Percentiles rank a stretch among this genome's conserved stretches.
These are phyloP conservation scores for Coemansia sp. DNA, from an alignment of 192 early-diverging fungal species.

Conservation along the genomic window DNA sequence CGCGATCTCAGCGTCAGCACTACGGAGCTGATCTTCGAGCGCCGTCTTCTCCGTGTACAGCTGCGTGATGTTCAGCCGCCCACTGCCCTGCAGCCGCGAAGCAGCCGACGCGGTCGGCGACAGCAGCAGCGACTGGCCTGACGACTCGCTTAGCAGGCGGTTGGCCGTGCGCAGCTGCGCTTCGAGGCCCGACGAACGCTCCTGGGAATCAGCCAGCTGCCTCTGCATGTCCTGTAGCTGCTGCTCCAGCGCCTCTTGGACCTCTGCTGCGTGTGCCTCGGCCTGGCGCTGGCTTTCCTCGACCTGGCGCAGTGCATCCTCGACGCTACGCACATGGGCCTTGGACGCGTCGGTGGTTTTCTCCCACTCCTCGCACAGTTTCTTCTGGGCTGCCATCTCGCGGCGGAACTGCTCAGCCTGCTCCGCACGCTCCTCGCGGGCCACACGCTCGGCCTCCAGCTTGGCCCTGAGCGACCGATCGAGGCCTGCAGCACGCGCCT, in stretches of 20 bases:
- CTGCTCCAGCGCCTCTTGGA: conserved; percentile 29
- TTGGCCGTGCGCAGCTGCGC: conserved; percentile 41
- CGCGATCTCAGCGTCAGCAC: conserved; percentile 54
- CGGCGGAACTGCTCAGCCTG: conserved; percentile 64
- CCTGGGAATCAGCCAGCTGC: neutral
- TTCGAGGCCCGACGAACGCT: conserved; percentile 11
- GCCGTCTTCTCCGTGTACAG: conserved; percentile 63
- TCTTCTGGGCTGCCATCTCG: conserved; percentile 70
- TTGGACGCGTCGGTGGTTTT: conserved; percentile 60
- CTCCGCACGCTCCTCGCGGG: conserved; percentile 60
- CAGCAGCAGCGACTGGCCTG: conserved; percentile 16
- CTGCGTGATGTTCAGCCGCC: conserved; percentile 64
- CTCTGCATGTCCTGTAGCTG: conserved; percentile 56
- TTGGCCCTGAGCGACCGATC: conserved; percentile 58
- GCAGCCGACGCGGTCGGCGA: conserved; percentile 64
- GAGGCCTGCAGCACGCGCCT: conserved; percentile 38
- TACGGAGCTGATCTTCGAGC: conserved; percentile 56
- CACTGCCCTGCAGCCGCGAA: conserved; percentile 43
- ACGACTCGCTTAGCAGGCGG: conserved; percentile 23
- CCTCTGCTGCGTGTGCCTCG: conserved; percentile 44
- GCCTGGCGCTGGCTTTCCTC: conserved; percentile 47
- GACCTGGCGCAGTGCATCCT: conserved; percentile 56
- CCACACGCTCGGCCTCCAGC: conserved; percentile 55
- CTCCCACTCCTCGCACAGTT: conserved; percentile 65
- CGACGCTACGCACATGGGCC: conserved; percentile 57